phyloP scores from a whole-genome alignment of 1,139 yeast species.

The Blastobotrys proliferans region DNA sequence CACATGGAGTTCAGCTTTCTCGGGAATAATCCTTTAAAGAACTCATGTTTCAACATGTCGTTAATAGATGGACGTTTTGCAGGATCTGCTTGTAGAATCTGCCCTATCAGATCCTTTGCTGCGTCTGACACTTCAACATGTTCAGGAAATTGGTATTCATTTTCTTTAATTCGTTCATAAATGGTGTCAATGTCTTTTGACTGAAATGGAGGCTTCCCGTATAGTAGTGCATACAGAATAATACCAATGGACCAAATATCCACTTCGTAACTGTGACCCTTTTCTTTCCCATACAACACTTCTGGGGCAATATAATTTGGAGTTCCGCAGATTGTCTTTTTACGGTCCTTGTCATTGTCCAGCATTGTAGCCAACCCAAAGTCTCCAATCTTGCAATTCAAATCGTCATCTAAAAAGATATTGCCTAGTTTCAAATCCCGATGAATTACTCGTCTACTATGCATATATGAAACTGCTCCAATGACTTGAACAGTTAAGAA shows the following conservation, averaged over 20 bases:
- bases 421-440: conserved; percentile 93
- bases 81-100: conserved; percentile 75
- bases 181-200: conserved; percentile 91
- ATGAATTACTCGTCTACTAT: conserved; percentile 88
- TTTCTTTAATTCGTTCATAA: conserved; percentile 81
- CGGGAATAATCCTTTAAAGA: conserved; percentile 81
- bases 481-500: conserved; percentile 86
- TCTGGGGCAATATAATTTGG: conserved; percentile 99
- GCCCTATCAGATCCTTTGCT: conserved; percentile 67
- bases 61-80: conserved; percentile 74
- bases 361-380: conserved; percentile 93
- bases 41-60: conserved; percentile 70
- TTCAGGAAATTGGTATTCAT: conserved; percentile 77
- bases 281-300: conserved; percentile 79
- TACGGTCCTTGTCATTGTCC: conserved; percentile 64
- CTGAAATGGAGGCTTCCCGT: conserved; percentile 97
- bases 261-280: conserved; percentile 91
- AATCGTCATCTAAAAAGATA: conserved; percentile 84
- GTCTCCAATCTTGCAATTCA: conserved; percentile 94
- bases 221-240: conserved; percentile 84
- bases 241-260: conserved; percentile 96
- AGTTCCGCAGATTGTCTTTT: conserved; percentile 94
- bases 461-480: conserved; percentile 92
- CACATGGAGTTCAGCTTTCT: conserved; percentile 51
- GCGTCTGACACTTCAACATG: conserved; percentile 66